A percentile compares a stretch with the other conserved stretches of the same genome.
Evolutionary conservation across 495 filamentous ascomycete species (phyloP).

Genomic region (Schizothecium vesticola): DNA sequence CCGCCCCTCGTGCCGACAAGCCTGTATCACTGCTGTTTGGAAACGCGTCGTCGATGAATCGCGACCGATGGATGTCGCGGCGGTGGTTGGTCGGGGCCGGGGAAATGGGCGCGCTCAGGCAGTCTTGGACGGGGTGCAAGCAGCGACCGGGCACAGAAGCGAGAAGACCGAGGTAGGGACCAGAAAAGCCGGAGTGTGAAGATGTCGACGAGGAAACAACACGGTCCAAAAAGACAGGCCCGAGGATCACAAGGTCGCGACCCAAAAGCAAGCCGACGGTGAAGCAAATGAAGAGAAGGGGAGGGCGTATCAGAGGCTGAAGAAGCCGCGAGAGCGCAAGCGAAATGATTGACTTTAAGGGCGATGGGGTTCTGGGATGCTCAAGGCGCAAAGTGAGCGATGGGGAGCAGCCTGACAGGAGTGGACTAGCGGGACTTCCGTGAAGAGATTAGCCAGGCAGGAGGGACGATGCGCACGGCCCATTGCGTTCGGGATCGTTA

Average conservation of each 20-base stretch:
- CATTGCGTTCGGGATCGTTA: conserved; percentile 17
- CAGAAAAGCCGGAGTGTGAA: conserved; percentile 11
- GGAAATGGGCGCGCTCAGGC: conserved; percentile 29
- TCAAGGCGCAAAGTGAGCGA: conserved; percentile 27
- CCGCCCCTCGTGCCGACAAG: conserved; percentile 11
- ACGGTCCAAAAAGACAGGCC: conserved; percentile 17
- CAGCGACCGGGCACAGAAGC: background rate
- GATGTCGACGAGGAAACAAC: conserved; percentile 21
- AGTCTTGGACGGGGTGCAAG: background rate
- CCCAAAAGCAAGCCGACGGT: conserved; percentile 26
- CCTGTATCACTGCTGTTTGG: background rate
- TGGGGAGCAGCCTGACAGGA: conserved; percentile 26
- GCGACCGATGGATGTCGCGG: conserved; percentile 13
- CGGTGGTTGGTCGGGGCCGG: conserved; percentile 16
- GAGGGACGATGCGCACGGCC: conserved; percentile 15
- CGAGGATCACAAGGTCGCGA: conserved; percentile 20
- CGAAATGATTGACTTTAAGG: conserved; percentile 45
- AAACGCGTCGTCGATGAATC: conserved; percentile 13
- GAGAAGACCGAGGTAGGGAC: background rate
- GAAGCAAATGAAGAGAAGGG: conserved; percentile 22
- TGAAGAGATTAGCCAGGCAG: conserved; percentile 35
- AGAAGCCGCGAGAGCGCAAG: conserved; percentile 41
- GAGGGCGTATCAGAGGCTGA: conserved; percentile 33
- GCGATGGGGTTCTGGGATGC: conserved; percentile 39
- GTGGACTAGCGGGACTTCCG: conserved; percentile 29